Evolutionary conservation across 164 flowering plant genomes (phyloP).

Genomic region (grape (Vitis vinifera)): ASM3070453v1 NC_081809.1:5393501-5394000

Average conservation of each 20-base stretch:
- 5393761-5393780: slow-evolving; percentile 98
- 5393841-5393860: slow-evolving; percentile 47
- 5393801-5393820: slow-evolving; percentile 22
- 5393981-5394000: slow-evolving; percentile 40
- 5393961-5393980: slow-evolving; percentile 2
- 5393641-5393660: neutral
- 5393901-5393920: neutral
- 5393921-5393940: neutral
- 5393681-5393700: too few species aligned
- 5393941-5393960: neutral
- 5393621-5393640: neutral
- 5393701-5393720: too few species aligned
- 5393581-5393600: neutral
- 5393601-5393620: too few species aligned
- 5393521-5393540: too few species aligned
- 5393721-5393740: slow-evolving; percentile 6
- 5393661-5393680: neutral
- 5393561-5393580: too few species aligned
- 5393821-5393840: slow-evolving; percentile 19
- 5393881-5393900: neutral
- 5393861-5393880: slow-evolving; percentile 78
- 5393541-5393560: too few species aligned
- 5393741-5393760: slow-evolving; percentile 88
- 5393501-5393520: too few species aligned
- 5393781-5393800: slow-evolving; percentile 81